These are phyloP conservation scores for Geranium brycei DNA, from an alignment of 345 rosid species.

Conservation along the genomic window DNA sequence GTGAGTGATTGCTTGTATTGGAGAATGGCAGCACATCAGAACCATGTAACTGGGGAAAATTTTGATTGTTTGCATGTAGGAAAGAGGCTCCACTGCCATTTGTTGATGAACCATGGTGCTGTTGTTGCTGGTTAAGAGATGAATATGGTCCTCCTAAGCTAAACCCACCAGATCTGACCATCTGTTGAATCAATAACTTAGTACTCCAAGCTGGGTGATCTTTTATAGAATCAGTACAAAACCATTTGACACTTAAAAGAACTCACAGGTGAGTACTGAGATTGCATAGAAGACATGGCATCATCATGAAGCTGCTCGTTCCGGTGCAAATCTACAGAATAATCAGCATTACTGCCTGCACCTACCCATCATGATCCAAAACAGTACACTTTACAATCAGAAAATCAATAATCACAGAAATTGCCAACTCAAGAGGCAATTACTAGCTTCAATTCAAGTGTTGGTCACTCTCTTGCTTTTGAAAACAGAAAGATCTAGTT, in stretches of 20 bases:
- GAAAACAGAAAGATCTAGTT: background rate
- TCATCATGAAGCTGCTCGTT: constrained; percentile 94
- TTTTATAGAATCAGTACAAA: constrained; percentile 3
- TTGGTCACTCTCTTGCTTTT: background rate
- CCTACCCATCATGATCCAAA: constrained; percentile 21
- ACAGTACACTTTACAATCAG: constrained; percentile 17
- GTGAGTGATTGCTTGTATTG: constrained; percentile 64
- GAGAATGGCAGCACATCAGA: constrained; percentile 76
- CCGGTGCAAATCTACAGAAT: constrained; percentile 81
- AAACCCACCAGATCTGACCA: constrained; percentile 87
- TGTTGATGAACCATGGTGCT: constrained; percentile 66
- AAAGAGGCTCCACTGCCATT: constrained; percentile 56
- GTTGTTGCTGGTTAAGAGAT: constrained; percentile 76
- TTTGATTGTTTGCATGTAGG: constrained; percentile 52
- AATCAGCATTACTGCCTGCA: constrained; percentile 87
- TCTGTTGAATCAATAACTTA: constrained; percentile 29
- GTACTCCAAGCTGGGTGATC: background rate
- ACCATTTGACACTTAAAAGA: background rate
- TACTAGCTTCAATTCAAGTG: background rate
- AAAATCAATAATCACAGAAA: background rate
- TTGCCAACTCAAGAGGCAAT: background rate
- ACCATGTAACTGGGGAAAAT: constrained; percentile 57
- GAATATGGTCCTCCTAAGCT: constrained; percentile 69
- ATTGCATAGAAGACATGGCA: constrained; percentile 89
- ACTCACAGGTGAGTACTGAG: constrained; percentile 93